phyloP scores from a whole-genome alignment of 805 yeast genomes.

The Spathaspora hagerdaliae region DNA sequence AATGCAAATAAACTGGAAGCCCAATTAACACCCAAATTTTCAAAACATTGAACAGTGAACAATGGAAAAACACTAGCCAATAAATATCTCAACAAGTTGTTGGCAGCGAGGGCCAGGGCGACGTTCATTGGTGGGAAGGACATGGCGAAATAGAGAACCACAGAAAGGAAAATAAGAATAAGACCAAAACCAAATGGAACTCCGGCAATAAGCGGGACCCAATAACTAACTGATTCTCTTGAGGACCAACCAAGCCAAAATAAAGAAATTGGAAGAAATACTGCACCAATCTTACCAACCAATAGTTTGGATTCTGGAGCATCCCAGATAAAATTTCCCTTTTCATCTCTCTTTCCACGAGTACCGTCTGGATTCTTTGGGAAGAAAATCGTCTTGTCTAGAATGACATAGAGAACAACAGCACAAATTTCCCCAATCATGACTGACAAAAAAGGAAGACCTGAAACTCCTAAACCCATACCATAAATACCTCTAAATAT shows the following conservation, averaged over 20 bases:
- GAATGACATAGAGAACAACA: slow-evolving; percentile 43
- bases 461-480: slow-evolving; percentile 60
- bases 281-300: slow-evolving; percentile 63
- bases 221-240: slow-evolving; percentile 61
- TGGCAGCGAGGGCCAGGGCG: slow-evolving; percentile 89
- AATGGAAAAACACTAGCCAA: slow-evolving; percentile 80
- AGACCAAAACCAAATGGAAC: slow-evolving; percentile 75
- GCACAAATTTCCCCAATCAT: slow-evolving; percentile 65
- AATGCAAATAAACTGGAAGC: slow-evolving; percentile 68
- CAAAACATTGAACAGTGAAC: slow-evolving; percentile 81
- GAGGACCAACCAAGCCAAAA: slow-evolving; percentile 87
- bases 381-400: slow-evolving; percentile 49
- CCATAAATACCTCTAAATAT: slow-evolving; percentile 63
- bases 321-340: slow-evolving; percentile 52
- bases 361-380: slow-evolving; percentile 62
- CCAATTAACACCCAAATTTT: slow-evolving; percentile 70
- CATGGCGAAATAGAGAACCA: slow-evolving; percentile 64
- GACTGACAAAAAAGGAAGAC: slow-evolving; percentile 68
- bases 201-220: slow-evolving; percentile 73
- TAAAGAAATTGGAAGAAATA: slow-evolving; percentile 60
- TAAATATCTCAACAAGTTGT: slow-evolving; percentile 71
- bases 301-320: slow-evolving; percentile 60
- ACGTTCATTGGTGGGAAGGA: slow-evolving; percentile 71
- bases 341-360: slow-evolving; percentile 48
- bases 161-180: slow-evolving; percentile 66